A percentile compares a stretch with the other conserved stretches of the same genome.
Evolutionary conservation across 179 eudicot species (phyloP).

Genomic region (Silene vulgaris): DNA sequence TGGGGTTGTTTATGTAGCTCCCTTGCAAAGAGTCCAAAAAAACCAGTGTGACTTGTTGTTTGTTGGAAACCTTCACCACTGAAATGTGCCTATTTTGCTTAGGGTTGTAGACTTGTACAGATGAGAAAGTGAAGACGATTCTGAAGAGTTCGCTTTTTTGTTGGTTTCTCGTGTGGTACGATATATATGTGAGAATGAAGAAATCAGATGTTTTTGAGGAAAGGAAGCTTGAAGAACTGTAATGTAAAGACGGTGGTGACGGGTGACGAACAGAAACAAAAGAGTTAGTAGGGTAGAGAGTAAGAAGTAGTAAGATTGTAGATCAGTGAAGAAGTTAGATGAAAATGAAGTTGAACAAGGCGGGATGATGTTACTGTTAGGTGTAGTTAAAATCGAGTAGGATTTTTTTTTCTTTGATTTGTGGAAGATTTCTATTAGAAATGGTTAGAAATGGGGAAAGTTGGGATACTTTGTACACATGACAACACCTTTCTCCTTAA

Average conservation of each 20-base stretch:
- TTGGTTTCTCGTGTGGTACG: neutral
- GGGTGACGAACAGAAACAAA: neutral
- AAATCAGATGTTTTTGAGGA: neutral
- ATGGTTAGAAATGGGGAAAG: slow-evolving; percentile 13
- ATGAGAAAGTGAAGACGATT: neutral
- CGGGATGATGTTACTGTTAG: neutral
- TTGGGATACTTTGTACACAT: slow-evolving; percentile 43
- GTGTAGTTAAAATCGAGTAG: slow-evolving; percentile 9
- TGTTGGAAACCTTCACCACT: neutral
- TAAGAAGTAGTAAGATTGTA: slow-evolving; percentile 1
- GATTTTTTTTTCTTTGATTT: slow-evolving; percentile 27
- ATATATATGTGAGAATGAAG: neutral
- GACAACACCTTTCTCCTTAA: slow-evolving; percentile 31
- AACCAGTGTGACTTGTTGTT: neutral
- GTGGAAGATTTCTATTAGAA: slow-evolving; percentile 12
- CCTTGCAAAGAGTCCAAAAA: neutral
- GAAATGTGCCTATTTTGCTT: neutral
- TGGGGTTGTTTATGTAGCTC: slow-evolving; percentile 4
- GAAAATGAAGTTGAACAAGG: neutral
- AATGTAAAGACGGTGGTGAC: slow-evolving; percentile 2
- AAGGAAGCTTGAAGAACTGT: neutral
- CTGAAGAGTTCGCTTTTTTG: neutral
- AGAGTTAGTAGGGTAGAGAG: slow-evolving; percentile 11
- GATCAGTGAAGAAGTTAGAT: slow-evolving; percentile 22
- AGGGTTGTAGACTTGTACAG: slow-evolving; percentile 10